These are phyloP conservation scores for Rhazya stricta DNA, from an alignment of 257 asterid species.

Conservation along the genomic window DNA sequence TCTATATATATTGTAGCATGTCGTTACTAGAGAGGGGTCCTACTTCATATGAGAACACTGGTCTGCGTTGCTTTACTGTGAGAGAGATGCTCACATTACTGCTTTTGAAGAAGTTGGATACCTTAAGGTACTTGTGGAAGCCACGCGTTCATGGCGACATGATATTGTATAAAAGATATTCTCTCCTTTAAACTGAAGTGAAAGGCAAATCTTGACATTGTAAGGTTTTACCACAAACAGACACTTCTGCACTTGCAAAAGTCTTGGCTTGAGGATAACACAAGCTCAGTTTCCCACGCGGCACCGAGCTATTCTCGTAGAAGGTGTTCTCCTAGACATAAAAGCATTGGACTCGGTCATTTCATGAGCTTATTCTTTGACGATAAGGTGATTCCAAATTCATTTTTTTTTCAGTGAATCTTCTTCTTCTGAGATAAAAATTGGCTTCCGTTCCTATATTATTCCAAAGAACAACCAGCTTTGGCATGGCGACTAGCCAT, in stretches of 20 bases:
- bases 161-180: not conserved
- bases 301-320: too few species aligned
- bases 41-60: slow-evolving; percentile 21
- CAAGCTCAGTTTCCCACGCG: too few species aligned
- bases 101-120: slow-evolving; percentile 5
- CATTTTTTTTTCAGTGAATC: not conserved
- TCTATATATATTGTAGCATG: not conserved
- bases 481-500: not conserved
- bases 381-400: not conserved
- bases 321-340: too few species aligned
- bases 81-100: not conserved
- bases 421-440: not conserved
- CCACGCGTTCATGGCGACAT: slow-evolving; percentile 9
- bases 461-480: not conserved
- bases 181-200: not conserved
- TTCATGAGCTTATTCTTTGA: not conserved
- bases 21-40: slow-evolving; percentile 18
- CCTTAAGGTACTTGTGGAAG: slow-evolving; percentile 5
- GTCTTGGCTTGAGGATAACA: too few species aligned
- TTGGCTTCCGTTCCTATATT: not conserved
- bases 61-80: not conserved
- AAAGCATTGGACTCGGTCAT: too few species aligned
- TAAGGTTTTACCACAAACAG: too few species aligned
- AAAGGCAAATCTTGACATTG: not conserved
- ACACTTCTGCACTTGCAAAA: too few species aligned